These are phyloP conservation scores for Pouteria campechiana DNA, from an alignment of 179 eudicot species.

Conservation along the genomic window DNA sequence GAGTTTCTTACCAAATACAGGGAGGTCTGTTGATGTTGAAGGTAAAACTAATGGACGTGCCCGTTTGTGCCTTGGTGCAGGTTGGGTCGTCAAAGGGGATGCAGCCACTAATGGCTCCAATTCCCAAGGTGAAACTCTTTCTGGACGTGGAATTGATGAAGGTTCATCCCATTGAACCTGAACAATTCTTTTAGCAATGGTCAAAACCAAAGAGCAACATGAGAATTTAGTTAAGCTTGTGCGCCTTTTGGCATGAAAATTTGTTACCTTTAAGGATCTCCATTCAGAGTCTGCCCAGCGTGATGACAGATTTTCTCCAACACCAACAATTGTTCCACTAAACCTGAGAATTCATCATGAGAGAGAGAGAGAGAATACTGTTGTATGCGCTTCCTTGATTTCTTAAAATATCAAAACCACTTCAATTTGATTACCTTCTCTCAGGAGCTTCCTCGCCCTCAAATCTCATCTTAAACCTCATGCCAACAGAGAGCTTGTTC, in stretches of 20 bases:
- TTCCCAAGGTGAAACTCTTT: constrained; percentile 91
- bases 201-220: too few species aligned
- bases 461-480: constrained; percentile 91
- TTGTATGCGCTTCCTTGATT: too few species aligned
- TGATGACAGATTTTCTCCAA: constrained; percentile 45
- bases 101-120: constrained; percentile 69
- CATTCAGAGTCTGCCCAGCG: constrained; percentile 83
- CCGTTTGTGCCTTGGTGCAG: constrained; percentile 58
- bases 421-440: constrained; percentile 86
- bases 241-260: not conserved
- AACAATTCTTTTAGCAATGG: too few species aligned
- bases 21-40: constrained; percentile 36
- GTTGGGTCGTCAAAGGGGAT: constrained; percentile 40
- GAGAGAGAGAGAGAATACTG: too few species aligned
- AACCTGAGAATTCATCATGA: too few species aligned
- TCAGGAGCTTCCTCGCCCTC: constrained; percentile 95
- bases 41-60: constrained; percentile 45
- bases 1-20: constrained; percentile 41
- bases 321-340: constrained; percentile 92
- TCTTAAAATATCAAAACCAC: too few species aligned
- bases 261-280: constrained; percentile 81
- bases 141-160: constrained; percentile 70
- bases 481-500: constrained; percentile 69
- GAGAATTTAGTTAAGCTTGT: too few species aligned
- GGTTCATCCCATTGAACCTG: constrained; percentile 99